These are phyloP conservation scores for Aristolochia contorta DNA, from an alignment of 164 flowering plant species.

Conservation along the genomic window DNA sequence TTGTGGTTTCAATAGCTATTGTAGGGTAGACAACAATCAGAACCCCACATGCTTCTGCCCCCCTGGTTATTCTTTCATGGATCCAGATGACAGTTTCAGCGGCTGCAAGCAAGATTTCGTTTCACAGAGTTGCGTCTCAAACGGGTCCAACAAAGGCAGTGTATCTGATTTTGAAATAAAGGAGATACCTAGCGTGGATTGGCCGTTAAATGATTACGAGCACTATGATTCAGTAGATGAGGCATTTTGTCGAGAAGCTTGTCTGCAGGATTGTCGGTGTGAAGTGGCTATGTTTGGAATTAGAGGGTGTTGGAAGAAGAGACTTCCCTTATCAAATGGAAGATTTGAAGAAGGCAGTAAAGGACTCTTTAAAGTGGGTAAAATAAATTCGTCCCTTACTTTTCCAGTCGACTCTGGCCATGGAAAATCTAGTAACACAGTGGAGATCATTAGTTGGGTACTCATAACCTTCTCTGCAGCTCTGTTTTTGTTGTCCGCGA, in stretches of 20 bases:
- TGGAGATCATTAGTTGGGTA: not conserved
- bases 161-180: slow-evolving; percentile 5
- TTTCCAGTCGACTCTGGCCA: not conserved
- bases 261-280: slow-evolving; percentile 34
- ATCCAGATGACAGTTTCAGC: slow-evolving; percentile 17
- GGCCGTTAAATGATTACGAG: slow-evolving; percentile 25
- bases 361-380: slow-evolving; percentile 22
- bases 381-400: not conserved
- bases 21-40: slow-evolving; percentile 16
- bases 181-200: slow-evolving; percentile 16
- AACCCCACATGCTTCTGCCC: slow-evolving; percentile 36
- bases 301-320: slow-evolving; percentile 35
- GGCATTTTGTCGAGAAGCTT: slow-evolving; percentile 21
- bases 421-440: too few species aligned
- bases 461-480: slow-evolving; percentile 16
- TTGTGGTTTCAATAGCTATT: slow-evolving; percentile 48
- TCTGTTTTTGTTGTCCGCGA: slow-evolving; percentile 5
- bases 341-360: not conserved
- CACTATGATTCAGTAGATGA: slow-evolving; percentile 2
- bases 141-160: not conserved
- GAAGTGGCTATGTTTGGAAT: slow-evolving; percentile 15
- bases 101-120: slow-evolving; percentile 25
- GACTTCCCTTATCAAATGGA: slow-evolving; percentile 27
- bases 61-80: slow-evolving; percentile 20
- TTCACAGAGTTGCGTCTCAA: slow-evolving; percentile 14